Evolutionary conservation across 2,329 filamentous ascomycete genomes (phyloP), one percentile per base, ranked within the genome.

Genomic region (Aspergillus texensis): DNA sequence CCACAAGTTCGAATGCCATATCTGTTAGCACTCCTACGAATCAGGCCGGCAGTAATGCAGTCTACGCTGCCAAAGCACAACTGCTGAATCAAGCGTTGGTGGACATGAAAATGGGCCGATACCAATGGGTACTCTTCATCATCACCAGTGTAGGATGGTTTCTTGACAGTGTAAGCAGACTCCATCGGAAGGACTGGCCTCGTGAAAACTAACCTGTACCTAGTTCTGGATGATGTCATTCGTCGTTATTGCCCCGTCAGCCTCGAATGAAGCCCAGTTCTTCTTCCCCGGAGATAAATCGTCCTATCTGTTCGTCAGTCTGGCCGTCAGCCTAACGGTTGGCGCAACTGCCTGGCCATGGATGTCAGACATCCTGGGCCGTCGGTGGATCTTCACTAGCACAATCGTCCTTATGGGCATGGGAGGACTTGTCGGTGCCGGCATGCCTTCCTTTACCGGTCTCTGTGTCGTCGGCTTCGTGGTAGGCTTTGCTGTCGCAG

Each of bases 381-480:
- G 68, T 1, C 67, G 67, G 45, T 65, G 62, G 63, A 66, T 68
- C 26, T 70, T 70, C 54, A 69, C 63, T 3, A 66, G 65, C 39
- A 69, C 67, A 0, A n/a, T 70, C 1, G 58, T 70, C 8, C 32
- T 70, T 2, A 67, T 68, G 63, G 62, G 67, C 1, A 67, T 67
- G 62, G 67, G 64, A 12, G 69, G 65, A 0, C 52, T 71, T 4
- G 69, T 71, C 12, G 68, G 68, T 4, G 69, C 69, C 2, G 69
- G 68, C 4, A 68, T 68, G 66, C 67, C 68, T 16, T 63, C 65
- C 1, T 70, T 70, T 46, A 68, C 62, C 3, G 64, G 65, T 79
- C 75, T 70, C 9, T 69, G 61, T 39, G 66, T 70, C 1, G 63
- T 69, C 4, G 63, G 68, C 34, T 66, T 58, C 39, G 63, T 70